These are phyloP conservation scores for Echites panduratus DNA, from an alignment of 257 asterid species.

Conservation along the genomic window DNA sequence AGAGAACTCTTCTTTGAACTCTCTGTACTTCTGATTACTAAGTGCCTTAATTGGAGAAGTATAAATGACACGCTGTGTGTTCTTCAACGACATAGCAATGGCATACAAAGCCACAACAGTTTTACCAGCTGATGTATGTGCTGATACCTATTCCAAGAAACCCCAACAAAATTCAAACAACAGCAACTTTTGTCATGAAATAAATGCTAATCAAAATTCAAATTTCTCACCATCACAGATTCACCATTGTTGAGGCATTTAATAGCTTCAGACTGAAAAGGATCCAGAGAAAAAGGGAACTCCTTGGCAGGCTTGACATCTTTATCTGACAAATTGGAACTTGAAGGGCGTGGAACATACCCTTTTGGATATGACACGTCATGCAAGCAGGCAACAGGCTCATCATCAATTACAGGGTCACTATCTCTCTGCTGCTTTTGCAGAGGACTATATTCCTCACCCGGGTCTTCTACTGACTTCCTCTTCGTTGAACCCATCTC, in stretches of 20 bases:
- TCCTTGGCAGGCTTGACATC: constrained; percentile 63
- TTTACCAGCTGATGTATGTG: constrained; percentile 96
- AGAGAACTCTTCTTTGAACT: constrained; percentile 95
- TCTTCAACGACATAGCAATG: constrained; percentile 80
- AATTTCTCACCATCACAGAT: constrained; percentile 71
- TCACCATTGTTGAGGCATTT: constrained; percentile 72
- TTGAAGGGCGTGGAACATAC: constrained; percentile 35
- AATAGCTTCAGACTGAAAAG: constrained; percentile 89
- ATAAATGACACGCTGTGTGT: constrained; percentile 81
- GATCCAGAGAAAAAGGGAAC: constrained; percentile 74
- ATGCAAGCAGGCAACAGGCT: constrained; percentile 73
- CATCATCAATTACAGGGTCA: constrained; percentile 34
- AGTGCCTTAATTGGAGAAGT: constrained; percentile 97
- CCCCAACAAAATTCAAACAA: not conserved
- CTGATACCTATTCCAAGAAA: constrained; percentile 58
- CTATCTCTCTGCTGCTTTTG: constrained; percentile 53
- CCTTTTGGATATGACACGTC: constrained; percentile 83
- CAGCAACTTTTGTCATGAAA: not conserved
- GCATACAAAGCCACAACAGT: constrained; percentile 93
- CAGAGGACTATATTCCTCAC: constrained; percentile 35
- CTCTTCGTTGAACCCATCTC: constrained; percentile 71
- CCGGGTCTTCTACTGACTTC: constrained; percentile 46
- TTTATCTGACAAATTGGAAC: constrained; percentile 25
- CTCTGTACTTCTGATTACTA: constrained; percentile 93
- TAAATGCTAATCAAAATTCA: not conserved